Evolutionary conservation across 2,329 filamentous ascomycete species (phyloP).

Genomic region (Xylariaceae sp.): DNA sequence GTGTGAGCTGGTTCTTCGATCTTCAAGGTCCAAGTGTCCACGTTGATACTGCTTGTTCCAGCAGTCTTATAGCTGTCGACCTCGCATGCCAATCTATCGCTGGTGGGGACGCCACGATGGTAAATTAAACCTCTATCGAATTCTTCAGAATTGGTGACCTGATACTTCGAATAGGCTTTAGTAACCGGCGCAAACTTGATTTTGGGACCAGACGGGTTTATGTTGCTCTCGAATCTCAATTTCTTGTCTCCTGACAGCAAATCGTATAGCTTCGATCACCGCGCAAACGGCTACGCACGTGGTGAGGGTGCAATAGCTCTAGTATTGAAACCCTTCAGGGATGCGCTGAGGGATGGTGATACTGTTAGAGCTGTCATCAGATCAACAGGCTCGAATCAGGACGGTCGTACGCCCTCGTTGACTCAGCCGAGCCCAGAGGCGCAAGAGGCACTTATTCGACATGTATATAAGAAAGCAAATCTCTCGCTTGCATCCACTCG

Average conservation of each 20-base stretch:
- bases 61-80: slow-evolving; percentile 14
- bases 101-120: slow-evolving; percentile 23
- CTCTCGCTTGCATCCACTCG: slow-evolving; percentile 21
- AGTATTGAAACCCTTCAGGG: slow-evolving; percentile 46
- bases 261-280: slow-evolving; percentile 28
- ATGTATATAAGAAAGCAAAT: slow-evolving; percentile 29
- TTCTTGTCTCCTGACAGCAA: slow-evolving; percentile 37
- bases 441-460: slow-evolving; percentile 32
- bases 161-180: slow-evolving; percentile 24
- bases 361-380: slow-evolving; percentile 37
- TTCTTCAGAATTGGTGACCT: neutral
- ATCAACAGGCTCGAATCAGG: slow-evolving; percentile 5
- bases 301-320: slow-evolving; percentile 50
- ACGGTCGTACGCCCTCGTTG: slow-evolving; percentile 25
- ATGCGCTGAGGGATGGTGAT: slow-evolving; percentile 42
- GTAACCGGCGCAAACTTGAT: slow-evolving; percentile 33
- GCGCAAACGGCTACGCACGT: slow-evolving; percentile 35
- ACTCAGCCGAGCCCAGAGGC: slow-evolving; percentile 27
- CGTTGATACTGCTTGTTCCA: slow-evolving; percentile 21
- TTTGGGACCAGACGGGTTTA: slow-evolving; percentile 26
- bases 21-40: slow-evolving; percentile 13
- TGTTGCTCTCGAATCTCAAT: slow-evolving; percentile 29
- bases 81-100: slow-evolving; percentile 22
- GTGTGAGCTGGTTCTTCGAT: slow-evolving; percentile 31
- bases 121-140: slow-evolving; percentile 7